Evolutionary conservation across 1,139 yeast genomes (phyloP).

Genomic region (Yamadazyma membranifaciens): DNA sequence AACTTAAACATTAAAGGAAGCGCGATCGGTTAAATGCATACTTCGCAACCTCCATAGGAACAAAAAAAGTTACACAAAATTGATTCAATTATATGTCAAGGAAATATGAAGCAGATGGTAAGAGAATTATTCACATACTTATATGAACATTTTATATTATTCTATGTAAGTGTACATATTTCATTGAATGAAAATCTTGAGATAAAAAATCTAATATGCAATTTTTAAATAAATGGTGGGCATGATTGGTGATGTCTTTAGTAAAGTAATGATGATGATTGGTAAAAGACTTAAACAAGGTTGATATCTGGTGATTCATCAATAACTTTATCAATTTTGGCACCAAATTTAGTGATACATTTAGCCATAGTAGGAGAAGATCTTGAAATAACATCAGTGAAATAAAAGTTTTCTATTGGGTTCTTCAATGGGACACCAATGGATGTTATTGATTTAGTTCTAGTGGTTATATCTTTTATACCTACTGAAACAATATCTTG

Average conservation of each 20-base stretch:
- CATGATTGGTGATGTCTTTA: no score
- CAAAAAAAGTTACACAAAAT: no score
- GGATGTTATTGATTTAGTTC: constrained; percentile 37
- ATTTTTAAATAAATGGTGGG: not conserved
- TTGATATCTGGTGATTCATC: constrained; percentile 49
- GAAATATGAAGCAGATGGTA: no score
- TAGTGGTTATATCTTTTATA: constrained; percentile 44
- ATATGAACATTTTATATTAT: constrained; percentile 4
- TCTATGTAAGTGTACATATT: constrained; percentile 5
- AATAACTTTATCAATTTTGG: constrained; percentile 56
- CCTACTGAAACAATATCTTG: constrained; percentile 59
- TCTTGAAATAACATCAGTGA: constrained; percentile 85
- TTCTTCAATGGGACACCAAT: constrained; percentile 56
- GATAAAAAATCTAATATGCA: constrained; percentile 4
- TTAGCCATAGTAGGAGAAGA: constrained; percentile 90
- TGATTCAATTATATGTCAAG: not conserved
- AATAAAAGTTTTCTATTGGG: constrained; percentile 81
- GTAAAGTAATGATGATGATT: not conserved
- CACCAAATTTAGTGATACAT: constrained; percentile 68
- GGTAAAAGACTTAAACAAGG: constrained; percentile 16
- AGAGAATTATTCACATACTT: not conserved
- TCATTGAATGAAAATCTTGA: constrained; percentile 1
- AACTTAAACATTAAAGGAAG: no score
- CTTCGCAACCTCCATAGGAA: no score
- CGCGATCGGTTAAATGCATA: no score